Conservation (phyloP, 139 green algal species). For the Coelastrella sp. region DNA sequence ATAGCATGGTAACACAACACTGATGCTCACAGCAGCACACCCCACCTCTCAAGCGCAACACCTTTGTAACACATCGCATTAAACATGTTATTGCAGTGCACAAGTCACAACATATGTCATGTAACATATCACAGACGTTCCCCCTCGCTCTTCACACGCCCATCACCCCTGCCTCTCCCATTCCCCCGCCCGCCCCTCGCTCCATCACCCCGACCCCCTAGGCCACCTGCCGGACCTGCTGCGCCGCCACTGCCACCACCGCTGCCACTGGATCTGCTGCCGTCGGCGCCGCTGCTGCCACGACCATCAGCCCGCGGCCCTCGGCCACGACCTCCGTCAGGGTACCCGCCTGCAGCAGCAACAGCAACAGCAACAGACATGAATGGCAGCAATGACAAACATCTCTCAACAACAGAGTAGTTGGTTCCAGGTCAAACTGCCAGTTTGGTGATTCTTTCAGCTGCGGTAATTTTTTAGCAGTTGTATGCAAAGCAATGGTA, state of each 20-base stretch:
- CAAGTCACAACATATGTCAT: neutral
- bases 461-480: neutral
- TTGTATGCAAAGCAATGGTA: neutral
- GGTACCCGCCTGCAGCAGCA: conserved; percentile 1
- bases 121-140: neutral
- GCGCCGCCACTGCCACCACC: neutral
- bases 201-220: neutral
- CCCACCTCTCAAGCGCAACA: no score
- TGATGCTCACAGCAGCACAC: neutral
- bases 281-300: neutral
- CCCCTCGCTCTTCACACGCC: neutral
- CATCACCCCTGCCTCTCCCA: neutral
- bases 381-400: neutral
- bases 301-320: neutral
- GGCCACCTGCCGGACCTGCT: neutral
- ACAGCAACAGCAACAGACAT: neutral
- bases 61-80: neutral
- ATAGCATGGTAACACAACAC: neutral
- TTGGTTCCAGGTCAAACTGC: neutral
- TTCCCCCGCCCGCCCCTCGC: neutral
- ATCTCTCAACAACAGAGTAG: neutral
- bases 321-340: neutral
- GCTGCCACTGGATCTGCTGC: neutral
- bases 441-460: neutral
- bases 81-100: neutral